Percentiles rank a stretch among this genome's conserved stretches.
Conservation (phyloP, 208 protist species). For the Jaenimonas drosophilae region DNA sequence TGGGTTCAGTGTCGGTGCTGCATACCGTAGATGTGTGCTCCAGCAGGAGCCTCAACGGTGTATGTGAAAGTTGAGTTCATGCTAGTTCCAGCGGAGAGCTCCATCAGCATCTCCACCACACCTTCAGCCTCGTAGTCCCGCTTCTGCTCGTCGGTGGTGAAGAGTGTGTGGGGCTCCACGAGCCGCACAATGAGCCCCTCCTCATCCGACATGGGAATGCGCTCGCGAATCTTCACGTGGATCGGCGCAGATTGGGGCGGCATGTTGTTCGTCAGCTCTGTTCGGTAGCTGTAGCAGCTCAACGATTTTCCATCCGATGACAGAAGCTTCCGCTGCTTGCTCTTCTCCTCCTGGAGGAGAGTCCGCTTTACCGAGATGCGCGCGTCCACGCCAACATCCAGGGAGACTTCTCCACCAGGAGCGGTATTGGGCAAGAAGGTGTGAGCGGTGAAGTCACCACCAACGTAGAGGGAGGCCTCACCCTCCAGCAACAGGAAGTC, state of each 20-base stretch:
- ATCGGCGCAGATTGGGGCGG: slow-evolving; percentile 5
- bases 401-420: slow-evolving; percentile 8
- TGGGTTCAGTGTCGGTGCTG: not conserved
- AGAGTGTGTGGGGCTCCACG: slow-evolving; percentile 10
- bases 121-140: slow-evolving; percentile 10
- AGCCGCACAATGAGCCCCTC: slow-evolving; percentile 14
- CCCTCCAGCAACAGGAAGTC: slow-evolving; percentile 12
- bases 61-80: slow-evolving; percentile 9
- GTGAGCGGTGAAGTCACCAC: slow-evolving; percentile 17
- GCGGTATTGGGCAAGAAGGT: slow-evolving; percentile 6
- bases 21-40: not conserved
- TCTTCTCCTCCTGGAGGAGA: slow-evolving; percentile 5
- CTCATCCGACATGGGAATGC: slow-evolving; percentile 17
- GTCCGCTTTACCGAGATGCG: slow-evolving; percentile 10
- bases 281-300: slow-evolving; percentile 6
- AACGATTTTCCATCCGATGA: slow-evolving; percentile 8
- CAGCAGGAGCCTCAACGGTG: slow-evolving; percentile 8
- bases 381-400: slow-evolving; percentile 16
- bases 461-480: slow-evolving; percentile 7
- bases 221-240: slow-evolving; percentile 8
- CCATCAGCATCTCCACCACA: slow-evolving; percentile 11
- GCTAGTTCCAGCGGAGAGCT: slow-evolving; percentile 2
- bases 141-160: not conserved
- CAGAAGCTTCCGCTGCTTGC: slow-evolving; percentile 3
- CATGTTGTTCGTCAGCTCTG: slow-evolving; percentile 13